phyloP scores from a whole-genome alignment of 805 yeast species.

The Kodamaea lidongshanica region DNA sequence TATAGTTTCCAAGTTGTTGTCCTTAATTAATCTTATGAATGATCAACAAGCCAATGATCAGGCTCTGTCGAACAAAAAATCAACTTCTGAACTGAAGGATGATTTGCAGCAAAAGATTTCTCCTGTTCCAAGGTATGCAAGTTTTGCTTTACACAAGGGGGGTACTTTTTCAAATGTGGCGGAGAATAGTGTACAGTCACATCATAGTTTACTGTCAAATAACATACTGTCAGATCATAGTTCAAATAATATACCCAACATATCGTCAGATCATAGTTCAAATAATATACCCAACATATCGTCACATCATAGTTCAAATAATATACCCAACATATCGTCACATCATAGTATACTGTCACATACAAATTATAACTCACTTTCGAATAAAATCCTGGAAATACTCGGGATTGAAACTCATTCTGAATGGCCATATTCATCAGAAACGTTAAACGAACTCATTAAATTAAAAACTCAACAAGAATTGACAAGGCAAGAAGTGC shows the following conservation, averaged over 20 bases:
- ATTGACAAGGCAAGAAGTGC: constrained; percentile 32
- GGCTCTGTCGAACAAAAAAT: too few species aligned
- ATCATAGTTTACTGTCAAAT: too few species aligned
- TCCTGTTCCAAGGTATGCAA: constrained; percentile 7
- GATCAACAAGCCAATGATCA: constrained; percentile 21
- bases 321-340: too few species aligned
- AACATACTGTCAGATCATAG: too few species aligned
- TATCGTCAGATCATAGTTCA: too few species aligned
- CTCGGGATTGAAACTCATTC: constrained; percentile 17
- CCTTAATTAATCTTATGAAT: constrained; percentile 31
- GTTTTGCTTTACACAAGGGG: constrained; percentile 6
- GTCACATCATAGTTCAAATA: too few species aligned
- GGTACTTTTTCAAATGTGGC: too few species aligned
- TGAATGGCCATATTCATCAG: constrained; percentile 27
- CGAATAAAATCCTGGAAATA: constrained; percentile 16
- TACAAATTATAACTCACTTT: too few species aligned
- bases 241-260: too few species aligned
- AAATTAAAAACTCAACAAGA: constrained; percentile 38
- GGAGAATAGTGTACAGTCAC: too few species aligned
- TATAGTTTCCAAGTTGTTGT: constrained; percentile 32
- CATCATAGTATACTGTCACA: too few species aligned
- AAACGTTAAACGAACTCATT: constrained; percentile 32
- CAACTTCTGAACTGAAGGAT: background rate
- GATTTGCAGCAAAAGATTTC: constrained; percentile 2
- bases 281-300: too few species aligned